Percentiles rank a stretch among this genome's conserved stretches.
Conservation (phyloP, 768 basidiomycete species). For the Melanogaster broomeanus region DNA sequence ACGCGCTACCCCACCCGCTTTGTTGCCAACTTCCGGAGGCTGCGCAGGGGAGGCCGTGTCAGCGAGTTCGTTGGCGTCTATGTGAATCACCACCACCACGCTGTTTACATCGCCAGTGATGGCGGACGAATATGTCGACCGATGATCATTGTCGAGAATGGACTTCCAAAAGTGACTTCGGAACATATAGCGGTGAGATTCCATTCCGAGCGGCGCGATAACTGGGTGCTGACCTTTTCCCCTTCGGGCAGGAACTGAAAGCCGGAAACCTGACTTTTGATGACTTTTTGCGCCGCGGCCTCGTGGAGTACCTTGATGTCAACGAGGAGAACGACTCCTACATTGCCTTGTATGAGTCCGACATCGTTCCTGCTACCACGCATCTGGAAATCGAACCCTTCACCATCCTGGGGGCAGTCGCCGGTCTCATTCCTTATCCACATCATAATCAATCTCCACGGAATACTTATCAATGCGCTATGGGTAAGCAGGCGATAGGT, state of each 20-base stretch:
- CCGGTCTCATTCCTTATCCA: slow-evolving; percentile 97
- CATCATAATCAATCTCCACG: slow-evolving; percentile 99
- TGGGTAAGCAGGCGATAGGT: slow-evolving; percentile 99
- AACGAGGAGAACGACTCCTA: slow-evolving; percentile 99
- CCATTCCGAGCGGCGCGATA: neutral
- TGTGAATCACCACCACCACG: slow-evolving; percentile 92
- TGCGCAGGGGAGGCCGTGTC: slow-evolving; percentile 87
- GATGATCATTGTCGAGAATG: slow-evolving; percentile 92
- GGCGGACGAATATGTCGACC: slow-evolving; percentile 98
- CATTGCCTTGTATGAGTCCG: slow-evolving; percentile 91
- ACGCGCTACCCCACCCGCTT: slow-evolving; percentile 85
- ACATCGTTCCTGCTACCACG: slow-evolving; percentile 81
- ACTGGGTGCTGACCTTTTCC: slow-evolving; percentile 5
- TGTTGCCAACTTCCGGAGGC: slow-evolving; percentile 86
- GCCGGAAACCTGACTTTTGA: slow-evolving; percentile 81
- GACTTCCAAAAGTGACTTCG: slow-evolving; percentile 69
- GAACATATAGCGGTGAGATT: slow-evolving; percentile 72
- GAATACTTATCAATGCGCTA: slow-evolving; percentile 99
- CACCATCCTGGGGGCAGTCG: slow-evolving; percentile 95
- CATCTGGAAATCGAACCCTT: slow-evolving; percentile 99
- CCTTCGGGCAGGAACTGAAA: slow-evolving; percentile 66
- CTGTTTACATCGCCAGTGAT: slow-evolving; percentile 95
- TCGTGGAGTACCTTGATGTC: slow-evolving; percentile 97
- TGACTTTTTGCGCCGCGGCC: slow-evolving; percentile 87
- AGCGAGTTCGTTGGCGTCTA: slow-evolving; percentile 98